These are phyloP conservation scores for Puccinia polysora DNA, from an alignment of 1,284 basidiomycete genomes.

Conservation along the genomic window DNA sequence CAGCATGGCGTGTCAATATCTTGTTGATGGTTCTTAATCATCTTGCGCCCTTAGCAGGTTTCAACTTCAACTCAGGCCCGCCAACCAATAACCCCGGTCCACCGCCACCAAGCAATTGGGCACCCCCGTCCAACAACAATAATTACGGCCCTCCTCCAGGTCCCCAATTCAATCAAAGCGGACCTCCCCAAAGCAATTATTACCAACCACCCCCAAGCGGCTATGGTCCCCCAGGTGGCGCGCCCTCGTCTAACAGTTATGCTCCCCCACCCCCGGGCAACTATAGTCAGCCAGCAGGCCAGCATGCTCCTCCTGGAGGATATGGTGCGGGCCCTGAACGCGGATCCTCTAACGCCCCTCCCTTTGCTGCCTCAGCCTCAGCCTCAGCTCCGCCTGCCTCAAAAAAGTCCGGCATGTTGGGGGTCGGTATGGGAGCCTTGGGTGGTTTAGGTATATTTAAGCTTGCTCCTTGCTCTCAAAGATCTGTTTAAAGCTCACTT, in stretches of 20 bases:
- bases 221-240: neutral
- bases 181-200: slow-evolving; percentile 12
- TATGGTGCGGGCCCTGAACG: slow-evolving; percentile 13
- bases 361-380: neutral
- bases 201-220: neutral
- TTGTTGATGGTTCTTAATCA: neutral
- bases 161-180: neutral
- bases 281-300: neutral
- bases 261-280: too few species aligned
- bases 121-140: neutral
- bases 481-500: too few species aligned
- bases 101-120: neutral
- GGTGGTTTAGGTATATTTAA: slow-evolving; percentile 33
- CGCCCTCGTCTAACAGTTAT: neutral
- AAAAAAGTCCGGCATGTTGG: slow-evolving; percentile 32
- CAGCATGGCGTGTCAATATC: neutral
- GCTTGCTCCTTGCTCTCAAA: neutral
- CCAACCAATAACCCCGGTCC: neutral
- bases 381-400: neutral
- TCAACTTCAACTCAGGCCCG: neutral
- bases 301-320: slow-evolving; percentile 20
- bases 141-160: slow-evolving; percentile 11
- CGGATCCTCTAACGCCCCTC: neutral
- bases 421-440: slow-evolving; percentile 23
- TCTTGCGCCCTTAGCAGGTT: neutral